Base-by-base conservation (phyloP, 495 filamentous ascomycete species). In the Daldinia loculata region DNA sequence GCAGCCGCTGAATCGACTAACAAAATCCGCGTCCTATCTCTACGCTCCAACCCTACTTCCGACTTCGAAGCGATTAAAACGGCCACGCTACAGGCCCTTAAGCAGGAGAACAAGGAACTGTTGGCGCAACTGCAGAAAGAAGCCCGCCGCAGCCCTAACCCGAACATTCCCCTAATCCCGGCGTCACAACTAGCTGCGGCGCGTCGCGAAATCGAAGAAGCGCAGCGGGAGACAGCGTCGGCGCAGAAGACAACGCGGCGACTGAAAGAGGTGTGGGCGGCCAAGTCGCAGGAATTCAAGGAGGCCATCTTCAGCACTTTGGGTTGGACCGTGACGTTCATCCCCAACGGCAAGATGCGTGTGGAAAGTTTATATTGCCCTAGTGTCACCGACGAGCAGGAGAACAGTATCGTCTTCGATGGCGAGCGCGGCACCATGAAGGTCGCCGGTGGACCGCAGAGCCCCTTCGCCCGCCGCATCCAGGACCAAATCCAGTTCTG, bases 371-470 rank as follows among this genome's bases (percentile, higher is more conserved):
- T 93, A 75, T 94, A 93, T 75, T 90, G 90, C 71, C 88, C 92
- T 0, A 88, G 86, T 4, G 63, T 79, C 8, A 88, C 87, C 41
- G 89, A 87, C 45, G 89, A 92, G 76, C 86, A 92, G 77, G 92
- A 93, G 84, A 96, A 95, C 69, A 93, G 90, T 53, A 97, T 99
- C 66, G 88, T 97, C 1, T 98, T 99, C 80, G 95, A 99, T 81
- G 96, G 95, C 24, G 95, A 98, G 79, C 91, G 91, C 67, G 90
- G 95, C 27, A 97, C 93, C 24, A 99, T 99, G 95, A 98, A 98
- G 83, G 91, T 98, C 65, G 90, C 89, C 15, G 95, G 95, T 5
- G 95, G 95, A 0, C 92, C 93, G 4, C 88, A 93, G 73, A 94
- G 91, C 74, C 84, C 85, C 29, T 99, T 99, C 80, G 95, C 93